A percentile compares a stretch with the other conserved stretches of the same genome.
These are phyloP conservation scores for Neurospora cerealis DNA, from an alignment of 495 filamentous ascomycete species.

Conservation along the genomic window DNA sequence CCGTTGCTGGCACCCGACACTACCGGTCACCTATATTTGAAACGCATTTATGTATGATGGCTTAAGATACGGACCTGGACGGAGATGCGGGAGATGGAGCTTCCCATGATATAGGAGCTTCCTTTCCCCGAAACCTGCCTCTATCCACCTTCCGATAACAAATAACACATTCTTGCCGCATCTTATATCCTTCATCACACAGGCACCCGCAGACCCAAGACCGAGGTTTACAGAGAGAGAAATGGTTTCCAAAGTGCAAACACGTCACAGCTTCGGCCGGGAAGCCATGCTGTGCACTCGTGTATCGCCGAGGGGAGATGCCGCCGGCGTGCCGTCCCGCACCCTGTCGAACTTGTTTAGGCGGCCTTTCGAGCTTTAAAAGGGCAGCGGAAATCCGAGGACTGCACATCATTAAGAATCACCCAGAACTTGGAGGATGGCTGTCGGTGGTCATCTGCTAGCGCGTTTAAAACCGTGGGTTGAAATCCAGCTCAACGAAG, in stretches of 20 bases:
- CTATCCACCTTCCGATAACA: not conserved
- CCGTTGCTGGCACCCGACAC: not conserved
- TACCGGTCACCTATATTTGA: not conserved
- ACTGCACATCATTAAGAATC: not conserved
- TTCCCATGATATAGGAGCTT: not conserved
- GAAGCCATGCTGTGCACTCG: not conserved
- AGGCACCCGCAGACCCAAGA: not conserved
- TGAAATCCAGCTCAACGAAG: not conserved
- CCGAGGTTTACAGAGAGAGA: not conserved
- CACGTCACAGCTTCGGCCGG: not conserved
- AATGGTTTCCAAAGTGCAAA: not conserved
- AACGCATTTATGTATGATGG: not conserved
- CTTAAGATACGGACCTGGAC: no score
- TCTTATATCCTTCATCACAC: not conserved
- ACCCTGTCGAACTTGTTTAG: not conserved
- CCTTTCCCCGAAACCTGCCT: not conserved
- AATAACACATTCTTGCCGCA: not conserved
- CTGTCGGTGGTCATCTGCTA: not conserved
- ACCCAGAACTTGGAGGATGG: not conserved
- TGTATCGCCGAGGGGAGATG: not conserved
- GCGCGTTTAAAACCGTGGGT: no score
- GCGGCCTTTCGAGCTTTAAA: not conserved
- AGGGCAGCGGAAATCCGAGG: not conserved
- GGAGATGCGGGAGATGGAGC: no score
- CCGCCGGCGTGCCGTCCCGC: not conserved